Evolutionary conservation across 805 yeast genomes (phyloP), one percentile per base, ranked within the genome.

Genomic region (Saccharomycopsis babjevae): DNA sequence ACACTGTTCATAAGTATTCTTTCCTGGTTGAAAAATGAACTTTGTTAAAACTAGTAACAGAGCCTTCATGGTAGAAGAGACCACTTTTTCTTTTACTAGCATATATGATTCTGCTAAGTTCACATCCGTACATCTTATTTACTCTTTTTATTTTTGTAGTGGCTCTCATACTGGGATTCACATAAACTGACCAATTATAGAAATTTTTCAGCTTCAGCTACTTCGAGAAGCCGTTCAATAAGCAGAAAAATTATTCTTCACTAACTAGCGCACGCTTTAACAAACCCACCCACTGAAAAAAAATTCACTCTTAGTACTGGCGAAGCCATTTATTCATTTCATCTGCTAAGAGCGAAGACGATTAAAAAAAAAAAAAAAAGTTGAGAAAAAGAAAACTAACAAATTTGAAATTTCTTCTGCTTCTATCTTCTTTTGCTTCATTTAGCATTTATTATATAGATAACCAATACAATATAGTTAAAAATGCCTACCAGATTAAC

Each of bases 401-500:
- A 40, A 56, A n/a, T 28, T 40, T 38, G 46, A 38, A 25, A 56
- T 20, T 39, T 56, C 46, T 56, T 38, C 42, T 40, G 30, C 40
- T 46, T 56, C 40, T 43, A 42, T 32, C 25, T 18, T 46, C 58
- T 56, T 43, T 56, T 56, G 52, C 58, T 40, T 39, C 16, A 40
- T 16, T 40, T 56, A 30, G 25, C 13, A 20, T 56, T 2, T 30
- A 56, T 18, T 22, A 11, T 13, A 46, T 46, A 46, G 32, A 46
- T 46, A 46, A 46, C 32, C 52, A 46, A 25, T 25, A 46, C 28
- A 46, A 28, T 46, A 57, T 57, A 59, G 43, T 46, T 55, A 69
- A 79, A 77, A 78, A 92, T 92, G 98, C 98, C 98, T 80, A 89
- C 97, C 86, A 91, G 98, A 89, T 86, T 89, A 78, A 88, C 96